Evolutionary conservation across 306 rosid genomes (phyloP).

Genomic region (Prunus mume): DNA sequence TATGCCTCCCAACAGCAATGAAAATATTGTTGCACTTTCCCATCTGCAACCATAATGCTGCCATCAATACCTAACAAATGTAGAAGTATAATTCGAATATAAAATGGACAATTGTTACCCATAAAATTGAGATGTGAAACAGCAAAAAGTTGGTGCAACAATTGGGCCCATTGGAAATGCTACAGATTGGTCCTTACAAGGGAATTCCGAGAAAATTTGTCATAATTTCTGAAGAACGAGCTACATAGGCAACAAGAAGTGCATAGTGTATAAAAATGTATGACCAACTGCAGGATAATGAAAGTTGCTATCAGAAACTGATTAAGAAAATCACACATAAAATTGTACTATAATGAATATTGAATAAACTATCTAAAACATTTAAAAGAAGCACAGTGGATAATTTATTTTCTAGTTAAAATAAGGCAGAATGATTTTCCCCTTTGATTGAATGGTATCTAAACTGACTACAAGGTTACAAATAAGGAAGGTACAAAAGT

Average conservation of each 20-base stretch:
- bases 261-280: conserved; percentile 81
- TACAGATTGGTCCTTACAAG: conserved; percentile 35
- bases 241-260: conserved; percentile 70
- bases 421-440: too few relatives aligned
- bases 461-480: too few relatives aligned
- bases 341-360: not conserved
- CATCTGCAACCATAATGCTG: conserved; percentile 63
- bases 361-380: not conserved
- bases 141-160: not conserved
- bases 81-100: conserved; percentile 23
- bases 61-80: conserved; percentile 42
- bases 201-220: conserved; percentile 67
- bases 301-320: conserved; percentile 12
- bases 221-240: conserved; percentile 78
- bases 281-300: conserved; percentile 74
- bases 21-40: conserved; percentile 80
- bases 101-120: conserved; percentile 3
- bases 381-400: not conserved
- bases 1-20: conserved; percentile 62
- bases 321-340: conserved; percentile 4
- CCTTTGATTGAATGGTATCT: too few relatives aligned
- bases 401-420: not conserved
- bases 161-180: conserved; percentile 7
- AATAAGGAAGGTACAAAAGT: too few relatives aligned
- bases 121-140: conserved; percentile 8